Conservation (phyloP, 1,284 basidiomycete species). For the Cerioporus squamosus region DNA sequence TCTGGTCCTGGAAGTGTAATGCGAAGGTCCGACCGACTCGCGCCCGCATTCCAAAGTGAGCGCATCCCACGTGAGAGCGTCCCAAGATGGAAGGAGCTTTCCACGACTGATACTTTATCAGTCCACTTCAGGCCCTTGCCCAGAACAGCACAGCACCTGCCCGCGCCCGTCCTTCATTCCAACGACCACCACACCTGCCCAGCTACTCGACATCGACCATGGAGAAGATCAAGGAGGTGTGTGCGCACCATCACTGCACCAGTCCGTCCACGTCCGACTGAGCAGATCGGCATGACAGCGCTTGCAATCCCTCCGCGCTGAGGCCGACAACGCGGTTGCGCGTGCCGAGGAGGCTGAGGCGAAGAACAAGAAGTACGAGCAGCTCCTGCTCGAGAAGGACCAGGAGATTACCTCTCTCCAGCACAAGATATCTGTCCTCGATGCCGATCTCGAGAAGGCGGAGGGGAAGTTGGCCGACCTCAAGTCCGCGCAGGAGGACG, state of each 20-base stretch:
- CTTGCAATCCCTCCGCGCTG: conserved; percentile 75
- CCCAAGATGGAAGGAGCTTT: conserved; percentile 27
- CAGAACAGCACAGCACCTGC: conserved; percentile 30
- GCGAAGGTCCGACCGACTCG: conserved; percentile 1
- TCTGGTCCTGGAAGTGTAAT: conserved; percentile 4
- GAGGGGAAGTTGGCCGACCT: conserved; percentile 76
- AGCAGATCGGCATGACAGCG: conserved; percentile 48
- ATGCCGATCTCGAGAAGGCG: conserved; percentile 76
- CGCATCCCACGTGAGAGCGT: conserved; percentile 11
- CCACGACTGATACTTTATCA: conserved; percentile 39
- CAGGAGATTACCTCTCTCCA: conserved; percentile 88
- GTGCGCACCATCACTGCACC: conserved; percentile 5
- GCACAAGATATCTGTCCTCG: conserved; percentile 76
- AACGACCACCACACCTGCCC: conserved; percentile 15
- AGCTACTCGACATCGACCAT: conserved; percentile 47
- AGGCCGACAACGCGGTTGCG: conserved; percentile 82
- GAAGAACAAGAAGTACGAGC: conserved; percentile 86
- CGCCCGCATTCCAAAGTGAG: conserved; percentile 1
- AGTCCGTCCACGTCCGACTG: neutral
- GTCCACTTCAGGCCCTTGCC: conserved; percentile 33
- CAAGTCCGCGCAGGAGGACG: conserved; percentile 75
- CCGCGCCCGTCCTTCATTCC: conserved; percentile 16
- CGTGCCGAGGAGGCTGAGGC: conserved; percentile 88
- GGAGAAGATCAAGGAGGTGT: conserved; percentile 79
- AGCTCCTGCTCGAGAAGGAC: conserved; percentile 82